These are phyloP conservation scores for Aspergillus sp. DNA, from an alignment of 2,329 filamentous ascomycete genomes.

Conservation along the genomic window DNA sequence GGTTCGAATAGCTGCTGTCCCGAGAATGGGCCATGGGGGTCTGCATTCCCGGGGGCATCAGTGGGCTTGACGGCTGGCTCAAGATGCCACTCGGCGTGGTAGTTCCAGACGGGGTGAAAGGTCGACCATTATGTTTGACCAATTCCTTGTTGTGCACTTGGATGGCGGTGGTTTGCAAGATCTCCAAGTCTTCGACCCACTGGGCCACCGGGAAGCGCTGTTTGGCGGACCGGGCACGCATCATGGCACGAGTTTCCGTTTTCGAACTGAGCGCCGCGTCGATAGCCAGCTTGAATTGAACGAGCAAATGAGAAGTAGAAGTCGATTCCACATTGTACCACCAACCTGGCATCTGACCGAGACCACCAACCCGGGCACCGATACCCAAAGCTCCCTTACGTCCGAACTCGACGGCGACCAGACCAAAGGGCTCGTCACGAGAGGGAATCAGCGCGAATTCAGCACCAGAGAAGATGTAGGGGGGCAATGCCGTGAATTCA, in stretches of 20 bases:
- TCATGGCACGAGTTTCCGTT: conserved; percentile 56
- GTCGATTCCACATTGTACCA: conserved; percentile 69
- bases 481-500: conserved; percentile 66
- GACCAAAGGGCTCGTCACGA: conserved; percentile 67
- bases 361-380: conserved; percentile 64
- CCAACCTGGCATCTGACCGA: conserved; percentile 71
- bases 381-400: conserved; percentile 68
- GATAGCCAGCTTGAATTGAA: conserved; percentile 66
- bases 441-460: conserved; percentile 70
- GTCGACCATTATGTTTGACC: conserved; percentile 29
- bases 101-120: conserved; percentile 43
- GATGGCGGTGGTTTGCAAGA: conserved; percentile 62
- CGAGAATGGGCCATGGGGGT: conserved; percentile 33
- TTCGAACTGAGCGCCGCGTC: conserved; percentile 60
- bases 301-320: conserved; percentile 61
- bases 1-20: conserved; percentile 26
- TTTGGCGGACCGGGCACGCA: conserved; percentile 65
- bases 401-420: conserved; percentile 69
- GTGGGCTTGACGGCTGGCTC: conserved; percentile 23
- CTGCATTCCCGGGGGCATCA: conserved; percentile 31
- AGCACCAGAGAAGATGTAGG: conserved; percentile 66
- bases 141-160: conserved; percentile 54
- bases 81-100: conserved; percentile 26
- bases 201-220: conserved; percentile 69
- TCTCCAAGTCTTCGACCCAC: conserved; percentile 66